Evolutionary conservation across 306 rosid species (phyloP), one percentile per base, ranked within the genome.

Genomic region (Trichosanthes cucumerina): DNA sequence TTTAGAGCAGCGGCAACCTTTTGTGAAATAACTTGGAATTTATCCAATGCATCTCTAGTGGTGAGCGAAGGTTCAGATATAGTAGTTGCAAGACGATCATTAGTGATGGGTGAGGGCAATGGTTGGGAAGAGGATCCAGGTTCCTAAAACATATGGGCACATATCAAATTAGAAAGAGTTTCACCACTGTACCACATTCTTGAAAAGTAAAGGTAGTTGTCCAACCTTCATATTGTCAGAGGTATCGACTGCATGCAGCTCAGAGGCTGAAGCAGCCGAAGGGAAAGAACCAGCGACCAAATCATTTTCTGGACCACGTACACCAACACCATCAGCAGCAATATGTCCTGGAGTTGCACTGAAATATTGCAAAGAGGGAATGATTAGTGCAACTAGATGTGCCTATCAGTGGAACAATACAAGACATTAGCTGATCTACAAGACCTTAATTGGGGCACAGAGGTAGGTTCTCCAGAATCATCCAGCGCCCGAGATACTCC

Each of bases 21-120:
- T 60, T 87, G 99, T 28, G 97, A 93, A 43, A 96, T 90, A 82
- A 91, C 81, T 82, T 90, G 97, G 84, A 84, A 96, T 82, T 92
- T 96, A 83, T 96, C 98, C 85, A 96, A 82, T 38, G 98, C 99
- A 72, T 90, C 98, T 87, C 97, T 89, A 31, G 99, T 93, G 28
- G 82, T 84, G 56, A 96, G 93, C 62, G 97, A 85, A 75, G 96
- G 88, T 83, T 96, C 99, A 39, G 96, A 85, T 75, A 88, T 79
- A 68, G 76, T 85, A 86, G 84, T 91, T 83, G 90, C 97, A 74
- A 86, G 87, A 77, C 96, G 94, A 82, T 96, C 99, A 34, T 87
- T 64, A 14, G 84, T 85, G 82, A 83, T 85, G 66, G 93, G 86
- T n/a, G 93, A 86, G 72, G 91, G 86, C 56, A 63, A 82, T 38